Evolutionary conservation across 2,329 filamentous ascomycete species (phyloP).

Genomic region (Meredithiella fracta): DNA sequence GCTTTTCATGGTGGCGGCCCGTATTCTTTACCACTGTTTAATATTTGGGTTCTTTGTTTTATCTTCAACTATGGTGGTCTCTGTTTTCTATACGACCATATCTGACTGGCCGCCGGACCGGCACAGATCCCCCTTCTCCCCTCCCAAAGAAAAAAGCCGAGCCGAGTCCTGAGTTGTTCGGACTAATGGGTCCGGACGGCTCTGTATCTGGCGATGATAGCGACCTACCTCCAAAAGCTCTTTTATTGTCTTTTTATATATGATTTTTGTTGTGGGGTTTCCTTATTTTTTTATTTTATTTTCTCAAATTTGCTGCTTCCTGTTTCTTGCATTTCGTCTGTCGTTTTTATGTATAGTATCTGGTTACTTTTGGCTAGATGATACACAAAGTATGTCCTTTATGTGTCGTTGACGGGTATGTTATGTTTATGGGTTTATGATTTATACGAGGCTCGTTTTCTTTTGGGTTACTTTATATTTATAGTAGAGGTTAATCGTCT

Average conservation of each 20-base stretch:
- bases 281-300: neutral
- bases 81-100: neutral
- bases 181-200: neutral
- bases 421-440: too few species aligned
- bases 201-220: neutral
- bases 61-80: too few species aligned
- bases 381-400: neutral
- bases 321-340: conserved; percentile 1
- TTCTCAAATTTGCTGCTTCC: neutral
- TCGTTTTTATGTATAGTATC: neutral
- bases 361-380: neutral
- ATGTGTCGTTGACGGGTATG: too few species aligned
- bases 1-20: neutral
- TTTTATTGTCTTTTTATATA: neutral
- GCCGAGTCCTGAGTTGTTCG: neutral
- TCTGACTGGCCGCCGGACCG: neutral
- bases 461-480: too few species aligned
- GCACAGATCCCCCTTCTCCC: neutral
- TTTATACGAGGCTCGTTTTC: too few species aligned
- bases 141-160: neutral
- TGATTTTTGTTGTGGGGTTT: neutral
- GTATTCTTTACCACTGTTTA: too few species aligned
- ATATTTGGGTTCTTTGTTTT: too few species aligned
- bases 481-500: too few species aligned
- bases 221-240: neutral